phyloP scores from a whole-genome alignment of 176 grass and related monocot species.

The Miscanthus lutarioriparius region DNA sequence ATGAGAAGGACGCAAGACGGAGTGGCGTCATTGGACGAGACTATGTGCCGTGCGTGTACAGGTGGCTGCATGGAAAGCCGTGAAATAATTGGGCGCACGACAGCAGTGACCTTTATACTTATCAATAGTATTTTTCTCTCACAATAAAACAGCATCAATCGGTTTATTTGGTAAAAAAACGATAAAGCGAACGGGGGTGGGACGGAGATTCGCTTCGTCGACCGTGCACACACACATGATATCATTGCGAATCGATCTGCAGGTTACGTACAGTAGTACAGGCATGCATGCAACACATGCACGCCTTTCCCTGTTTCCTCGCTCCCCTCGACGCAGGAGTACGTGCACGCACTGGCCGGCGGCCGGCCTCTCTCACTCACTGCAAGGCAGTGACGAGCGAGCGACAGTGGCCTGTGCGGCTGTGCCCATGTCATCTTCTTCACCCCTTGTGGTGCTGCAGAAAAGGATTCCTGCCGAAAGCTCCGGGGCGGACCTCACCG shows the following conservation, averaged over 20 bases:
- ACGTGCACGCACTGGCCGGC: background rate
- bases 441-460: background rate
- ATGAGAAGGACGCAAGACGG: too few relatives aligned
- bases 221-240: background rate
- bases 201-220: background rate
- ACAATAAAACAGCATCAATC: too few relatives aligned
- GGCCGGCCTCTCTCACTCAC: background rate
- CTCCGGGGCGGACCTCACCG: background rate
- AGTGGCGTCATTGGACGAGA: too few relatives aligned
- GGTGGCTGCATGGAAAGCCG: background rate
- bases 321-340: background rate
- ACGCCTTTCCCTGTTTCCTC: background rate
- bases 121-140: too few relatives aligned
- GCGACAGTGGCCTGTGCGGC: background rate
- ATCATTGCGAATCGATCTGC: background rate
- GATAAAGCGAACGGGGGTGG: too few relatives aligned
- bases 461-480: slow-evolving; percentile 16
- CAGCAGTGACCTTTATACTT: too few relatives aligned
- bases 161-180: too few relatives aligned
- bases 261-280: background rate
- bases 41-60: background rate
- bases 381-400: background rate
- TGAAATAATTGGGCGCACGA: background rate
- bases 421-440: background rate
- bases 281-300: background rate